phyloP scores from a whole-genome alignment of 257 asterid genomes.

The Solanum bulbocastanum region DNA sequence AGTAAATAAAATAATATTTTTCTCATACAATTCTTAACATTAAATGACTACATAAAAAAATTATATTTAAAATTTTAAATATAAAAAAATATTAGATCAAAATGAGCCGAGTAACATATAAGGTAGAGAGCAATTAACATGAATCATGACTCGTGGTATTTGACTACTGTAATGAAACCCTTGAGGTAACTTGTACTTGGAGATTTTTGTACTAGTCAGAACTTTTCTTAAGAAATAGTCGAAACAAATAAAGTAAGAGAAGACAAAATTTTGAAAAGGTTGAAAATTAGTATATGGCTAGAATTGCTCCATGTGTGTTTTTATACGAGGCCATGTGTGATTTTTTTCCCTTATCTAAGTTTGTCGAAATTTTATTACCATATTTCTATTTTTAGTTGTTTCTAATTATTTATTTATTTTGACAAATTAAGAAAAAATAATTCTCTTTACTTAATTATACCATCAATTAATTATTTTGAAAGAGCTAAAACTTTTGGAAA shows the following conservation, averaged over 20 bases:
- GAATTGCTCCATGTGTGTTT: neutral
- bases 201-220: neutral
- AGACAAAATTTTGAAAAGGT: neutral
- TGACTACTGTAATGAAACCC: neutral
- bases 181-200: neutral
- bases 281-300: neutral
- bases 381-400: too few relatives aligned
- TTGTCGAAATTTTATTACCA: too few relatives aligned
- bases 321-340: neutral
- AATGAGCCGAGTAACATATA: too few relatives aligned
- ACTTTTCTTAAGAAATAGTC: neutral
- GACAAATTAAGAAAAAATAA: accelerated
- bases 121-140: neutral
- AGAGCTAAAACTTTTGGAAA: too few relatives aligned
- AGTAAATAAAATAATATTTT: too few relatives aligned
- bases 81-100: neutral
- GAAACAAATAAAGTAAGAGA: neutral
- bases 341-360: neutral
- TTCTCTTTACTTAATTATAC: too few relatives aligned
- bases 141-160: neutral
- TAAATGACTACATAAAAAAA: too few relatives aligned
- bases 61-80: too few relatives aligned
- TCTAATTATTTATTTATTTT: accelerated
- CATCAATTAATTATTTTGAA: too few relatives aligned
- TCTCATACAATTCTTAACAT: too few relatives aligned